Conservation (phyloP, 306 rosid genomes). For the Vigna reflexopilosa region DNA sequence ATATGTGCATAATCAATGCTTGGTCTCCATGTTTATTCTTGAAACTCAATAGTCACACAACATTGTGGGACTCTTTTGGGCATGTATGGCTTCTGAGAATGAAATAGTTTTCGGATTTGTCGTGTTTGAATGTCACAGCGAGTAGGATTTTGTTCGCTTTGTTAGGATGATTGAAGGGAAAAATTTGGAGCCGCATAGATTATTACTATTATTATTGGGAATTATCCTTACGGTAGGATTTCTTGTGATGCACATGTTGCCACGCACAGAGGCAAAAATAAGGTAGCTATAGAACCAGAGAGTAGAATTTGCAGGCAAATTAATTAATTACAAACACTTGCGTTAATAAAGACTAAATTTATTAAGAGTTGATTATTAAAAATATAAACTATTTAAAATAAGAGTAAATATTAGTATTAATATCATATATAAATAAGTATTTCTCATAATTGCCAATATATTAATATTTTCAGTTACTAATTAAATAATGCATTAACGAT, state of each 20-base stretch:
- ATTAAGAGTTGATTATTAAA: too few species aligned
- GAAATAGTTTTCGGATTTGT: constrained; percentile 3
- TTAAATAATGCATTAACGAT: too few species aligned
- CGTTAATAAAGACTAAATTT: too few species aligned
- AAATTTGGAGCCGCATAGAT: constrained; percentile 41
- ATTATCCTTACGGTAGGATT: constrained; percentile 46
- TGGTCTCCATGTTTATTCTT: not conserved
- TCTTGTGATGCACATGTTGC: constrained; percentile 44
- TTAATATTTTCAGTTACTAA: too few species aligned
- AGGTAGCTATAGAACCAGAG: not conserved
- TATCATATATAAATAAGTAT: too few species aligned
- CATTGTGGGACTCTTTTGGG: constrained; percentile 39
- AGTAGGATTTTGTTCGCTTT: not conserved
- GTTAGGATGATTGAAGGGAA: constrained; percentile 9
- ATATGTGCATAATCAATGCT: constrained; percentile 1
- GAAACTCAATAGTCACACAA: constrained; percentile 20
- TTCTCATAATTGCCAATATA: too few species aligned
- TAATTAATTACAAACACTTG: not conserved
- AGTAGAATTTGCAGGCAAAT: not conserved
- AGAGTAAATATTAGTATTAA: too few species aligned
- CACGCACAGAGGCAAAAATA: constrained; percentile 33
- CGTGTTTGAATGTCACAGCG: not conserved
- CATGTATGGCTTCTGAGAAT: constrained; percentile 29
- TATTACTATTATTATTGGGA: not conserved
- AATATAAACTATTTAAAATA: too few species aligned